Evolutionary conservation across 2,329 filamentous ascomycete species (phyloP).

Genomic region (Fusarium agapanthi): DNA sequence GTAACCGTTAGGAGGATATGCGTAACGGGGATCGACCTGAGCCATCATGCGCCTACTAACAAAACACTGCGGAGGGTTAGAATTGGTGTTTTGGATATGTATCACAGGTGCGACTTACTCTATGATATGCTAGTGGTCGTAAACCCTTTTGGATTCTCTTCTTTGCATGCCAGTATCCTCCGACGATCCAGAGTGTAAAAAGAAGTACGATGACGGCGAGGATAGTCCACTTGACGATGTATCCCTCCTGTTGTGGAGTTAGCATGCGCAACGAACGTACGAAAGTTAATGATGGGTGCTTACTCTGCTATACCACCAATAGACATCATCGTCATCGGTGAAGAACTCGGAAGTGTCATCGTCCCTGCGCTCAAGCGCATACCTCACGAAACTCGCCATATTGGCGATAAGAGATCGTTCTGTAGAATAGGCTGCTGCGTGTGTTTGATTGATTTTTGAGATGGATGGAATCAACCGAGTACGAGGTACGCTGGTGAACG

Average conservation of each 20-base stretch:
- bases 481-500: slow-evolving; percentile 11
- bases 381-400: slow-evolving; percentile 33
- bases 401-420: not conserved
- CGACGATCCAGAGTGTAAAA: slow-evolving; percentile 69
- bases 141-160: slow-evolving; percentile 71
- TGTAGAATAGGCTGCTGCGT: not conserved
- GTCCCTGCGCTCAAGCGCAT: slow-evolving; percentile 29
- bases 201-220: slow-evolving; percentile 68
- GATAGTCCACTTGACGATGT: slow-evolving; percentile 76
- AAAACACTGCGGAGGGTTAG: slow-evolving; percentile 55
- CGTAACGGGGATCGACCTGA: slow-evolving; percentile 60
- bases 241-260: slow-evolving; percentile 59
- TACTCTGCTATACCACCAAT: slow-evolving; percentile 46
- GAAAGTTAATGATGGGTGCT: slow-evolving; percentile 6
- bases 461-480: not conserved
- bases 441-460: slow-evolving; percentile 15
- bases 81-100: not conserved
- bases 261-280: not conserved
- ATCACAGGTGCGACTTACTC: slow-evolving; percentile 54
- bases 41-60: slow-evolving; percentile 57
- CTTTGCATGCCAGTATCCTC: slow-evolving; percentile 76
- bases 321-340: slow-evolving; percentile 32
- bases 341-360: slow-evolving; percentile 1
- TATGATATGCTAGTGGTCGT: slow-evolving; percentile 74
- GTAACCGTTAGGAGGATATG: slow-evolving; percentile 52